Conservation (phyloP, 208 protist genomes). For the Wallacemonas sp. region DNA sequence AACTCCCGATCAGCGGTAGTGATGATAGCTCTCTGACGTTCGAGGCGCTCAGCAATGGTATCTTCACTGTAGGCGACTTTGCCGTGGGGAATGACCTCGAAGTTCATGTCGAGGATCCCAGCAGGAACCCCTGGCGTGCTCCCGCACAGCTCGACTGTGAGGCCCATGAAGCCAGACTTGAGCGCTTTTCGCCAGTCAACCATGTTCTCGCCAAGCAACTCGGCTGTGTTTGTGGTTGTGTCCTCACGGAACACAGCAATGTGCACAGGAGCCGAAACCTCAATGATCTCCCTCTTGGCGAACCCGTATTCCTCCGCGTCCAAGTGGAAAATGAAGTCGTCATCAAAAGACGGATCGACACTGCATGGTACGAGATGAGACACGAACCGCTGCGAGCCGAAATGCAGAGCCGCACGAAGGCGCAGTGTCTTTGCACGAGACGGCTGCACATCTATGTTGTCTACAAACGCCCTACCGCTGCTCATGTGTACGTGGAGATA, state of each 20-base stretch:
- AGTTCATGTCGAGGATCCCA: slow-evolving; percentile 90
- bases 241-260: slow-evolving; percentile 83
- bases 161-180: slow-evolving; percentile 78
- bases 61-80: slow-evolving; percentile 69
- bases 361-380: slow-evolving; percentile 42
- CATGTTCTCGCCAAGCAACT: slow-evolving; percentile 87
- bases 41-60: slow-evolving; percentile 67
- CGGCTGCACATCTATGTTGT: slow-evolving; percentile 77
- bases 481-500: slow-evolving; percentile 83
- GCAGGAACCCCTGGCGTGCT: slow-evolving; percentile 82
- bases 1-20: slow-evolving; percentile 93
- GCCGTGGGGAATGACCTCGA: slow-evolving; percentile 77
- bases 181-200: slow-evolving; percentile 92
- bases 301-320: slow-evolving; percentile 76
- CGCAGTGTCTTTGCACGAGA: slow-evolving; percentile 34
- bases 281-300: slow-evolving; percentile 58
- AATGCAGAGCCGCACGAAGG: slow-evolving; percentile 80
- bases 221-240: slow-evolving; percentile 41
- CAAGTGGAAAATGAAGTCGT: slow-evolving; percentile 91
- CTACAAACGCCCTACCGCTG: slow-evolving; percentile 90
- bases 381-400: slow-evolving; percentile 82
- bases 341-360: slow-evolving; percentile 75
- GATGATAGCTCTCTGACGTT: slow-evolving; percentile 77
- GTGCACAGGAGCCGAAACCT: slow-evolving; percentile 83
- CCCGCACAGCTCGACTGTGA: slow-evolving; percentile 92